Evolutionary conservation across 352 stramenopile species (phyloP).

Genomic region (Globisporangium ultimum): DNA sequence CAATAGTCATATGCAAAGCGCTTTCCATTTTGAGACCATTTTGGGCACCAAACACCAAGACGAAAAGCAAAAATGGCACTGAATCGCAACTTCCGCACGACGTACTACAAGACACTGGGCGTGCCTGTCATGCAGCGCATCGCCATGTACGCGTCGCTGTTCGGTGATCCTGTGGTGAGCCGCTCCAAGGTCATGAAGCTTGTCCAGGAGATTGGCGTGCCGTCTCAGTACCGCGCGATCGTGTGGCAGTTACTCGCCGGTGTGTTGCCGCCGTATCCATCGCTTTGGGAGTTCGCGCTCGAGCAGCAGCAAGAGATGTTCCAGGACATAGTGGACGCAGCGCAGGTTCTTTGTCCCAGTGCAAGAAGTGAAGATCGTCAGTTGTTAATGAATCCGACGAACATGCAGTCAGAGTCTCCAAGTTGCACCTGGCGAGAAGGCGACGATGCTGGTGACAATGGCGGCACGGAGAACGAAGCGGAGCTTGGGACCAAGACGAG

Average conservation of each 20-base stretch:
- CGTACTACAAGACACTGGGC: slow-evolving; percentile 87
- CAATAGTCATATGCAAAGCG: no score
- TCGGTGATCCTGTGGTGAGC: slow-evolving; percentile 56
- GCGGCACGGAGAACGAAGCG: neutral
- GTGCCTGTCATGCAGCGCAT: slow-evolving; percentile 83
- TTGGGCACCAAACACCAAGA: neutral
- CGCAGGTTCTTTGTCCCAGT: slow-evolving; percentile 37
- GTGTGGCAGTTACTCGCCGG: slow-evolving; percentile 61
- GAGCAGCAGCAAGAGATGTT: slow-evolving; percentile 60
- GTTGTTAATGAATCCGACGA: neutral
- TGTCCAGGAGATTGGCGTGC: slow-evolving; percentile 69
- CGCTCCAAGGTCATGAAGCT: slow-evolving; percentile 66
- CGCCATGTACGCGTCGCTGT: slow-evolving; percentile 65
- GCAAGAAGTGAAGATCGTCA: neutral
- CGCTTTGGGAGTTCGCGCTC: slow-evolving; percentile 58
- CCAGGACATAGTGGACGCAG: slow-evolving; percentile 51
- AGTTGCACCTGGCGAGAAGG: neutral
- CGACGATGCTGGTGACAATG: slow-evolving; percentile 1
- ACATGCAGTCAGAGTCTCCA: neutral
- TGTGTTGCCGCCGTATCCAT: slow-evolving; percentile 51
- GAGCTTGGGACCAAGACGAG: neutral
- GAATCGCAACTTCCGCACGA: slow-evolving; percentile 79
- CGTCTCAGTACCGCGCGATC: slow-evolving; percentile 40
- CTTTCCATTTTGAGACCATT: no score
- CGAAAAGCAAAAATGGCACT: slow-evolving; percentile 39